These are phyloP conservation scores for Salmacisia buchloeana DNA, from an alignment of 1,284 basidiomycete species.

Conservation along the genomic window DNA sequence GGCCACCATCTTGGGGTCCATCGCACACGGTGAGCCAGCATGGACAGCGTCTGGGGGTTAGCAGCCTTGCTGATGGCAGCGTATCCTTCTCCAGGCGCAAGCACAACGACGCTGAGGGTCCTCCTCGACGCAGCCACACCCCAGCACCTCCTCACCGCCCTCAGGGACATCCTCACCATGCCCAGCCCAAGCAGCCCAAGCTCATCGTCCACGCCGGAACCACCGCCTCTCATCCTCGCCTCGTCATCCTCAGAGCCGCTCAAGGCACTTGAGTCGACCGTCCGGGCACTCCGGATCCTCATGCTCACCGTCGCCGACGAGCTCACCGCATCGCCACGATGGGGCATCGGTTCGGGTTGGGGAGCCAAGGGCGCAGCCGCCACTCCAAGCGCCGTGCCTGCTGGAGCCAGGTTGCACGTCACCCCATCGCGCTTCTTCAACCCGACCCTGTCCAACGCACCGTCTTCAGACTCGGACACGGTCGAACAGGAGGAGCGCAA, in stretches of 20 bases:
- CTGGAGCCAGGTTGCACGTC: too few relatives aligned
- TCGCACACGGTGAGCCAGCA: constrained; percentile 20
- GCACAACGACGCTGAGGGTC: constrained; percentile 20
- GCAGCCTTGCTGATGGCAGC: background rate
- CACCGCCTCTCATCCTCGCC: background rate
- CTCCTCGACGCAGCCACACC: constrained; percentile 16
- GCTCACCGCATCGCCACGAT: constrained; percentile 33
- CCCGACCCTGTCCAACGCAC: background rate
- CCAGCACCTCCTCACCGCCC: constrained; percentile 9
- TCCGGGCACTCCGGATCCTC: constrained; percentile 36
- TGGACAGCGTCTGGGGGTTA: background rate
- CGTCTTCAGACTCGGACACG: background rate
- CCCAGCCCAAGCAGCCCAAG: background rate
- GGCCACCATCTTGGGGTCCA: constrained; percentile 22
- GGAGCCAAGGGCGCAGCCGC: constrained; percentile 13
- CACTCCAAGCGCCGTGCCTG: background rate
- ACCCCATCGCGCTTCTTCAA: background rate
- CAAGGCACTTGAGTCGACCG: constrained; percentile 21
- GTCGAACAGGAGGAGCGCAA: constrained; percentile 2
- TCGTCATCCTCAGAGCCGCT: background rate
- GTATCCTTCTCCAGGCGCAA: background rate
- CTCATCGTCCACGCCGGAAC: constrained; percentile 1
- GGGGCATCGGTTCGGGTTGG: constrained; percentile 38
- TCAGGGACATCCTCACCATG: background rate
- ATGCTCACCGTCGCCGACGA: constrained; percentile 37